Evolutionary conservation across 2,329 filamentous ascomycete species (phyloP).

Genomic region (Malbranchea zuffiana): DNA sequence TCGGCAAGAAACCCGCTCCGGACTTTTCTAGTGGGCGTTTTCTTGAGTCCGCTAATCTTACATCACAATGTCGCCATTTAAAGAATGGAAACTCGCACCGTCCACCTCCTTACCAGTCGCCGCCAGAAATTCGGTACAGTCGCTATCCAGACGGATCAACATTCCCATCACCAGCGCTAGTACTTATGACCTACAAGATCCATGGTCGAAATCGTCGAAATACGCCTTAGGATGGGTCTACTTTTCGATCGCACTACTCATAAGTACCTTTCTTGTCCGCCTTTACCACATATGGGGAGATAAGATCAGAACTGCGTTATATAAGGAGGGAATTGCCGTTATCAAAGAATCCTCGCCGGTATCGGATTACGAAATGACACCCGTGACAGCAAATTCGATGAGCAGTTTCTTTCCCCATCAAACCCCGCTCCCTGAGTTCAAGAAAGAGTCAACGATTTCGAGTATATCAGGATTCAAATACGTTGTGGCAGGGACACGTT

Average conservation of each 20-base stretch:
- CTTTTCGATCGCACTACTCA: conserved; percentile 64
- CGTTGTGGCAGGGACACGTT: conserved; percentile 69
- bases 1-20: not conserved
- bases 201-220: conserved; percentile 71
- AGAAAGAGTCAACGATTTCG: conserved; percentile 59
- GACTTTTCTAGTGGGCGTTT: not conserved
- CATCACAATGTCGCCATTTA: conserved; percentile 4
- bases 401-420: conserved; percentile 60
- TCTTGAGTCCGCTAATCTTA: no score
- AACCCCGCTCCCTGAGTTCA: conserved; percentile 46
- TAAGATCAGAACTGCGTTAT: conserved; percentile 78
- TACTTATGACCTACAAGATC: conserved; percentile 55
- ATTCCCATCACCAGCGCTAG: conserved; percentile 47
- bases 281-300: conserved; percentile 87
- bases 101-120: not conserved
- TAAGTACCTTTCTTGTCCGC: conserved; percentile 56
- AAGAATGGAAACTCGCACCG: not conserved
- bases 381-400: conserved; percentile 50
- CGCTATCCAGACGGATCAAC: conserved; percentile 41
- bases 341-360: conserved; percentile 45
- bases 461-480: conserved; percentile 67
- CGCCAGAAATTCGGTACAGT: conserved; percentile 14
- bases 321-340: conserved; percentile 61
- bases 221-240: conserved; percentile 84
- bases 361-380: conserved; percentile 51